Evolutionary conservation across 805 yeast genomes (phyloP), one percentile per base, ranked within the genome.

Genomic region (Martiniozyma abietophila): DNA sequence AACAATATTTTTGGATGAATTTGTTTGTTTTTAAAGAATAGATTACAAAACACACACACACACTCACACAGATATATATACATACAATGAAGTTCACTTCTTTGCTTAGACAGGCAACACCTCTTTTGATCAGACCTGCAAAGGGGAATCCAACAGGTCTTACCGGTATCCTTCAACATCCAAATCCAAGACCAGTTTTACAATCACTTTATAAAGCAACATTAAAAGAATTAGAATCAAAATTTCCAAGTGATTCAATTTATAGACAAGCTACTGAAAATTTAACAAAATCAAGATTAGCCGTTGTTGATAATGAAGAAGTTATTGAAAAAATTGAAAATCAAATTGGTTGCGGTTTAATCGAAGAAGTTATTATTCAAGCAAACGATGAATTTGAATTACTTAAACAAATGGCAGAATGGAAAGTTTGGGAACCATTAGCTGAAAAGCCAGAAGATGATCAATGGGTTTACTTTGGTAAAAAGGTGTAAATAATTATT

Each of bases 381-480:
- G 94, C 94, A 11, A 71, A 76, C 47, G 92, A 82, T 40, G 95
- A 84, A 61, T 71, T 73, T 48, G 68, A 66, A 36, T 67, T 84
- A 47, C 77, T 82, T 31, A 62, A 71, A 49, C 69, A 76, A 54
- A 62, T 84, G 65, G 77, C 79, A 32, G 72, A 68, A 42, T 71
- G 78, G 70, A 76, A 78, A 56, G 66, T 56, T 25, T 84, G 94
- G 95, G 86, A 80, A 48, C 82, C 76, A 43, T 69, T 83, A 40
- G 83, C 74, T 55, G 94, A 80, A 56, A 69, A 76, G 56, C 88
- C 94, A 10, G 64, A 76, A 45, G 76, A 71, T 16, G 94, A 78
- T 59, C 92, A 81, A 57, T 83, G 95, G 95, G 75, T 71, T 28
- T 79, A 79, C 59, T 80, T 76, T 53, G 86, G 84, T 19, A 77